Base-by-base conservation (phyloP, 106 monocot species). In the Ottelia alismoides region DNA sequence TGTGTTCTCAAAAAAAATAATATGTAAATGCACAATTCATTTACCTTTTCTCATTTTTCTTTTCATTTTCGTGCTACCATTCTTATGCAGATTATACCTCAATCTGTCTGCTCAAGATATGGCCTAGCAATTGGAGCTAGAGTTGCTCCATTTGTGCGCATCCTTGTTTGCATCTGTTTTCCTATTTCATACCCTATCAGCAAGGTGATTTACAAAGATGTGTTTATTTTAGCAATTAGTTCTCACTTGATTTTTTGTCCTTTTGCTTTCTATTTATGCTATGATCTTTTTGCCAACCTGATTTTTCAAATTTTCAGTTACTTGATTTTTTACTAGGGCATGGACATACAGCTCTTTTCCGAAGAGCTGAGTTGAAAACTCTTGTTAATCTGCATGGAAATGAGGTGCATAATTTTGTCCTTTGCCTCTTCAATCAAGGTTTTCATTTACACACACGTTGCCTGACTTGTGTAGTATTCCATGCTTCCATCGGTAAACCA, bases 171-270 rank as follows among this genome's bases (percentile, higher is more conserved):
- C 76, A 76, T 98, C 40, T 98, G 96, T 66, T 98, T 74, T 65
- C 96, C 96, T 14, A 19, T 98, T 56, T 82, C 96, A 48, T 98
- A 90, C 65, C 96, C 96, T 45, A 90, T 98, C 45, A 98, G 96
- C 82, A 98, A 98, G 85, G 96, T 88, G 31, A 62, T 51, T n/a
- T 16, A n/a, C n/a, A n/a, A n/a, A n/a, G n/a, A n/a, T n/a, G n/a
- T n/a, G n/a, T n/a, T n/a, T n/a, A 6, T 43, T 43, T 43, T 43
- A 16, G 16, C 16, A 43, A 43, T 43, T 16, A 43, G 6, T 43
- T 7, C 40, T 7, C 16, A 7, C 10, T 7, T 43, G 16, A 43
- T 43, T 7, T 43, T 43, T 43, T 43, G 16, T 43, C 10, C 40
- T 7, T 6, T 7, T 43, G 16, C 40, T 43, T 7, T 43, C 10